These are phyloP conservation scores for Cyberlindnera samutprakarnensis DNA, from an alignment of 805 yeast genomes.

Conservation along the genomic window DNA sequence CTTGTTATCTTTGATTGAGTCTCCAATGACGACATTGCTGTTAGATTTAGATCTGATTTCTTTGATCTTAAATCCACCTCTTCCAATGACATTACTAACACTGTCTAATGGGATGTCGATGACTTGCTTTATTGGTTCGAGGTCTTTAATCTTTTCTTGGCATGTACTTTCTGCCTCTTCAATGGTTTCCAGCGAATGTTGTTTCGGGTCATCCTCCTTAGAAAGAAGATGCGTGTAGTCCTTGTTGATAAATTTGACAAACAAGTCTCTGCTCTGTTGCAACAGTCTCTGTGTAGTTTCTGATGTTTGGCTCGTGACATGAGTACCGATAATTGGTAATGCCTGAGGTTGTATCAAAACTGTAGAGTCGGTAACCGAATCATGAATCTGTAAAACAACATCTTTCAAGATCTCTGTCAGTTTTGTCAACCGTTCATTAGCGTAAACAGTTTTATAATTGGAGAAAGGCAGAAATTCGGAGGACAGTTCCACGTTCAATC, in stretches of 20 bases:
- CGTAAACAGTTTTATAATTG: conserved; percentile 7
- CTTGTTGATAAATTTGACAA: conserved; percentile 4
- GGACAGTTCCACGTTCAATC: conserved; percentile 7
- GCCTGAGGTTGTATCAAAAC: conserved; percentile 2
- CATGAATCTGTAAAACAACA: not conserved
- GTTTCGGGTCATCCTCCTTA: conserved; percentile 5
- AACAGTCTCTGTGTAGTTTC: conserved; percentile 8
- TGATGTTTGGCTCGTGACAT: conserved; percentile 1
- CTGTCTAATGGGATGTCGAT: conserved; percentile 15
- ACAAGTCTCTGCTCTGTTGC: conserved; percentile 5
- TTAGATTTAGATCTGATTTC: conserved; percentile 15
- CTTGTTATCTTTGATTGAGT: conserved; percentile 5
- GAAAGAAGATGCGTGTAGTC: conserved; percentile 1
- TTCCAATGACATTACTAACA: conserved; percentile 9
- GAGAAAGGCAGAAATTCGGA: conserved; percentile 12
- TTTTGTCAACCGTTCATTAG: conserved; percentile 1
- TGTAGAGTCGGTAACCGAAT: not conserved
- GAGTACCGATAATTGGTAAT: conserved; percentile 8
- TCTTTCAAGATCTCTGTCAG: not conserved
- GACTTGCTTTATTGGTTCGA: conserved; percentile 4
- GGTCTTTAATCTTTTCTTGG: conserved; percentile 5
- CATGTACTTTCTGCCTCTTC: conserved; percentile 6
- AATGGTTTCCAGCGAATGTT: conserved; percentile 3
- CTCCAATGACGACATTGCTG: conserved; percentile 14
- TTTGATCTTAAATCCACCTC: conserved; percentile 11